Evolutionary conservation across 805 yeast species (phyloP).

Genomic region (Metschnikowia cerradonensis): DNA sequence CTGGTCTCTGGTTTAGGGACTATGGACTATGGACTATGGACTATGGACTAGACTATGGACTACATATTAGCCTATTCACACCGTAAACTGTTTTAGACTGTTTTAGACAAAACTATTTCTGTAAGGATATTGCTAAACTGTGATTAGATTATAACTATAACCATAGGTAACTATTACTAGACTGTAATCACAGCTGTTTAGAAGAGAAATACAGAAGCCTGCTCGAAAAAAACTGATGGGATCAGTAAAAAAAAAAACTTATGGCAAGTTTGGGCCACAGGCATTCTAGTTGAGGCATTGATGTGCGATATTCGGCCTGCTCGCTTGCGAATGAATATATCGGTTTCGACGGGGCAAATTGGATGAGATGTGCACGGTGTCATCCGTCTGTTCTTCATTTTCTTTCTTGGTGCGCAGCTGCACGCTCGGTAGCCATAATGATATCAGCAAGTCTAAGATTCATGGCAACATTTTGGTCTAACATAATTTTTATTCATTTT

Average conservation of each 20-base stretch:
- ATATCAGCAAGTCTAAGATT: background rate
- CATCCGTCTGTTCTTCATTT: background rate
- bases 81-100: too few relatives aligned
- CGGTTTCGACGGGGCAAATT: background rate
- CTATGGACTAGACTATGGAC: too few relatives aligned
- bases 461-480: background rate
- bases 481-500: background rate
- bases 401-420: background rate
- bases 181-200: background rate
- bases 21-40: too few relatives aligned
- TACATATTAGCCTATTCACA: too few relatives aligned
- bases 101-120: too few relatives aligned
- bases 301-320: background rate
- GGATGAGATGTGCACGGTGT: background rate
- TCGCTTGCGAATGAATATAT: background rate
- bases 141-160: too few relatives aligned
- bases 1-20: too few relatives aligned
- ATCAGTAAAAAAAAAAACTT: conserved; percentile 3
- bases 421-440: background rate
- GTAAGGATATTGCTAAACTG: too few relatives aligned
- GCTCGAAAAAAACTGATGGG: background rate
- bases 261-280: background rate
- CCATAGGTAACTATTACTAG: background rate
- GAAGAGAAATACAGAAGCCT: background rate
- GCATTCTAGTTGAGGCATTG: background rate